Base-by-base conservation (phyloP, 2,329 filamentous ascomycete species). In the Hymenoscyphus scutula region DNA sequence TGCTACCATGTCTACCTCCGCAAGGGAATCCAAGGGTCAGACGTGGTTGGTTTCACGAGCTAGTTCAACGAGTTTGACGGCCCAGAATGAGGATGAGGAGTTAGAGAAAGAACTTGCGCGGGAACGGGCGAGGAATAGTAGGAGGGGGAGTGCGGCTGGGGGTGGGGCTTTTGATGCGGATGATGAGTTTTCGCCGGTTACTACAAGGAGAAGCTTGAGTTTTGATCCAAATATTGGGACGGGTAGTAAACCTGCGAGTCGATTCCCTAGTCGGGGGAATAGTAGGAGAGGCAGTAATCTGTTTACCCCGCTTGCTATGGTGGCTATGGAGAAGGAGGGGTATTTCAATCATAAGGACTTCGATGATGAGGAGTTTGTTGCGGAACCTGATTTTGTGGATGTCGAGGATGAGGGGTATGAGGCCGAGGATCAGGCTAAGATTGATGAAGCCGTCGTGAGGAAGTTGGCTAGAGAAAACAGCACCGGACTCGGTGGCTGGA, bases 1-100 rank as follows among this genome's bases (percentile, higher is more conserved):
- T 55, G 85, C 85, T 6, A 72, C 87, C 55, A 82, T 90, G 68
- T 83, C 83, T 62, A 82, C 81, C 58, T 84, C 87, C 71, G 79
- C 86, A 19, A 79, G 87, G 62, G 87, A 90, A 71, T 86, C 79
- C 70, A 89, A 89, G 74, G 88, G 88, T 15, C 87, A 90, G 74
- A 77, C 82, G 15, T 90, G 88, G 88, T 81, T 90, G 23, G 78
- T 84, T n/a, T 84, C 85, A 27, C 80, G 85, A 55, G 84, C 83
- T 60, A 88, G 85, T 72, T 88, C 86, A 1, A 89, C 85, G 8
- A 87, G 82, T 70, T 78, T 89, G 19, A 76, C 80, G 0, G 83
- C 79, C 27, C 74, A 81, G 71, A 77, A 76, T 7, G 80, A 84
- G 37, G 77, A 77, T 3, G 83, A 84, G 3, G 82, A 85, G 45